Evolutionary conservation across 176 grass and related monocot genomes (phyloP).

Genomic region (Triticum turgidum): DNA sequence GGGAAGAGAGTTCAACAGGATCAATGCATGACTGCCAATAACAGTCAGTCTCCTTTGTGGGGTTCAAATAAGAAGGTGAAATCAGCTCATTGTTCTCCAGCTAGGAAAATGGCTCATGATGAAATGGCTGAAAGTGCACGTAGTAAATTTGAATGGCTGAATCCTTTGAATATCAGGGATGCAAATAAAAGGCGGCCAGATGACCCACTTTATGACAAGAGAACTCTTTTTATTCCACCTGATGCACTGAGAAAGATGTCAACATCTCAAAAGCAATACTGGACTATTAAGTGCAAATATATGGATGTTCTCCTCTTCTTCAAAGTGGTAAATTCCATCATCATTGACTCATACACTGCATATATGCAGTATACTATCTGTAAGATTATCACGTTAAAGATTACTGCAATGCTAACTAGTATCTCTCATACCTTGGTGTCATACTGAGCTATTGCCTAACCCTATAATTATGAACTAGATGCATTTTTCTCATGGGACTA

Average conservation of each 20-base stretch:
- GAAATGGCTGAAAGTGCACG: conserved; percentile 44
- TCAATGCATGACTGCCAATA: conserved; percentile 25
- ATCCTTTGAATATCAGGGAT: conserved; percentile 70
- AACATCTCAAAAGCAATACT: conserved; percentile 95
- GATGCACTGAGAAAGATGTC: conserved; percentile 91
- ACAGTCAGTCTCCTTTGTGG: conserved; percentile 31
- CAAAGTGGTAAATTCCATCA: conserved; percentile 75
- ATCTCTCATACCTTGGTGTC: conserved; percentile 13
- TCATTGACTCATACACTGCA: background rate
- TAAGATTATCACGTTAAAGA: conserved; percentile 20
- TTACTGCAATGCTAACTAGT: conserved; percentile 12
- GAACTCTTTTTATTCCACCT: conserved; percentile 83
- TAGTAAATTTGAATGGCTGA: conserved; percentile 97
- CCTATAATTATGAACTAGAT: background rate
- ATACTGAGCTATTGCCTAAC: conserved; percentile 25
- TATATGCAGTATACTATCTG: background rate
- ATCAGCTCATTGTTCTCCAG: conserved; percentile 26
- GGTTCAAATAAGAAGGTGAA: conserved; percentile 64
- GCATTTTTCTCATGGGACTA: conserved; percentile 12
- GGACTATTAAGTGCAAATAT: conserved; percentile 87
- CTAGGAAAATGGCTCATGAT: conserved; percentile 24
- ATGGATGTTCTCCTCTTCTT: conserved; percentile 97
- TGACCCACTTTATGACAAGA: conserved; percentile 83
- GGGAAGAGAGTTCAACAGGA: conserved; percentile 76
- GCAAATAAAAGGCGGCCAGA: conserved; percentile 60